Conservation (phyloP, 73 alveolate species). For the Paraurostyla sp. region DNA sequence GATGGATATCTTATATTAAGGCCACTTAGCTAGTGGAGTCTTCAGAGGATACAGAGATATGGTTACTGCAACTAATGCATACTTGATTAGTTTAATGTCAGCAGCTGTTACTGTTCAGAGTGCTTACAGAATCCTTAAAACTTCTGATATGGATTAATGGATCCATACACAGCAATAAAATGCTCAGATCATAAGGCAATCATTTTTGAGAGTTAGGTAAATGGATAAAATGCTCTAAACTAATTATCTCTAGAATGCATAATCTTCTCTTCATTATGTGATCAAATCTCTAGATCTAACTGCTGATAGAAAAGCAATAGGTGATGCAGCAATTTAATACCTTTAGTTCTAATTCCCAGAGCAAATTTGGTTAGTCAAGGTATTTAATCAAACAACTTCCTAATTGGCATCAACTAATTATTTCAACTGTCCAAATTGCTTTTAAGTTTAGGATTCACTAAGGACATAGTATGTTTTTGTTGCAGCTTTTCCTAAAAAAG, state of each 20-base stretch:
- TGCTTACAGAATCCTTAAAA: slow-evolving; percentile 10
- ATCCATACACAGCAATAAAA: background rate
- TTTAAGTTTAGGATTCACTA: background rate
- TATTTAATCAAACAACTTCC: too few relatives aligned
- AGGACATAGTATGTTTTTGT: background rate
- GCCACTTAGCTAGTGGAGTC: background rate
- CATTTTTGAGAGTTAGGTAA: background rate
- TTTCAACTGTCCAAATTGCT: background rate
- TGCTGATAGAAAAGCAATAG: background rate
- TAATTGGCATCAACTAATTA: background rate
- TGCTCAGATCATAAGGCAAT: background rate
- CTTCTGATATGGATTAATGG: slow-evolving; percentile 7
- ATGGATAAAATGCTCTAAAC: background rate
- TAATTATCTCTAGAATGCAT: background rate
- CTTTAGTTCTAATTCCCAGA: background rate
- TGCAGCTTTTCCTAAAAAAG: background rate
- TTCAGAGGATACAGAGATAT: background rate
- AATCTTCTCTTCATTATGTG: background rate
- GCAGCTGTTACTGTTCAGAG: slow-evolving; percentile 3
- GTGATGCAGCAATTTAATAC: background rate
- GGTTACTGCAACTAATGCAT: background rate
- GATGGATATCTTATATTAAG: background rate
- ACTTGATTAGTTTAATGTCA: background rate
- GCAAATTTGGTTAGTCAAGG: background rate
- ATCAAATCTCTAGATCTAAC: background rate